A percentile compares a stretch with the other conserved stretches of the same genome.
These are phyloP conservation scores for Solanum pinnatisectum DNA, from an alignment of 257 asterid genomes.

Conservation along the genomic window DNA sequence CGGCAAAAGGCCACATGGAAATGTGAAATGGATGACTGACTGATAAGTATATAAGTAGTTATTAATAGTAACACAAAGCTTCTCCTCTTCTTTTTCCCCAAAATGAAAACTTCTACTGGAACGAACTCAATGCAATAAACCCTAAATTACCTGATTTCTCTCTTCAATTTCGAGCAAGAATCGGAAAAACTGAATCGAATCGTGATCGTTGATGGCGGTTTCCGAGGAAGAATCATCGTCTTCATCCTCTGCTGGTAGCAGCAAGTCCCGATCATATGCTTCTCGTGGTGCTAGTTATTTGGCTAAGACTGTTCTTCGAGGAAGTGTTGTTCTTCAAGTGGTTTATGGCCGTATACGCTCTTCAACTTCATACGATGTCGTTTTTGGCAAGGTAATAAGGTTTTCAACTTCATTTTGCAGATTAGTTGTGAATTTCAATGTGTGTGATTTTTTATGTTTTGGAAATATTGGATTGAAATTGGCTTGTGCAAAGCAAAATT, in stretches of 20 bases:
- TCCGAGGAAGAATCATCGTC: constrained; percentile 44
- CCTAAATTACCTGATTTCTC: background rate
- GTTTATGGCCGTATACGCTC: constrained; percentile 83
- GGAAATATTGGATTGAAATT: background rate
- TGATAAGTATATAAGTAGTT: background rate
- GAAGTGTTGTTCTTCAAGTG: constrained; percentile 81
- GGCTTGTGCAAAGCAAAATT: background rate
- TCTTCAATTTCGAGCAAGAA: background rate
- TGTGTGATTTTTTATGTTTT: background rate
- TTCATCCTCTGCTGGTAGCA: constrained; percentile 36
- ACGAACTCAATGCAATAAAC: background rate
- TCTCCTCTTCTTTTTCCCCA: background rate
- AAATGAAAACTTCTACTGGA: background rate
- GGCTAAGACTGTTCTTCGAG: constrained; percentile 77
- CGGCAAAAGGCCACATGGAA: background rate
- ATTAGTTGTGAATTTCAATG: background rate
- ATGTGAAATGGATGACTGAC: background rate
- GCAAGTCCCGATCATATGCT: constrained; percentile 31
- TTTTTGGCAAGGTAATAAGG: constrained; percentile 30
- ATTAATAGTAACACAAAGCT: background rate
- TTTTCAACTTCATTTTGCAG: background rate
- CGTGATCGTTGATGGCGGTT: constrained; percentile 35
- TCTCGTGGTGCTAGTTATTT: constrained; percentile 40
- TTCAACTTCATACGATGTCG: constrained; percentile 57
- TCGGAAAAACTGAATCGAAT: background rate